Evolutionary conservation across 2,329 filamentous ascomycete genomes (phyloP).

Genomic region (Magnaporthiopsis rhizophila): DNA sequence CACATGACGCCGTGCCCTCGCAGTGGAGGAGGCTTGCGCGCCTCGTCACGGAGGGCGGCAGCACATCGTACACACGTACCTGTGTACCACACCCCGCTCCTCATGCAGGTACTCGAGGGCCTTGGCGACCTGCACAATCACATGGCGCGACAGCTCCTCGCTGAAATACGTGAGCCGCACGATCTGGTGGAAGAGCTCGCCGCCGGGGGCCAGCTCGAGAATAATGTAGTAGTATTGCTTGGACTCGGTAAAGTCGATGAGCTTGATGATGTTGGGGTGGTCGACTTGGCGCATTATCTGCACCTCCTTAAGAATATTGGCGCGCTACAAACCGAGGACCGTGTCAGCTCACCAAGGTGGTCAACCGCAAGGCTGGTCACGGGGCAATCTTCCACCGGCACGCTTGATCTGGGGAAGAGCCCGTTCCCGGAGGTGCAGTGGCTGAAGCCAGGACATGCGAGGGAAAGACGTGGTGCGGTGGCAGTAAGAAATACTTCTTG

Average conservation of each 20-base stretch:
- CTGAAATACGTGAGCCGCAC: conserved; percentile 98
- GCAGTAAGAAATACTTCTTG: conserved; percentile 9
- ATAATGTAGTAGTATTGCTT: conserved; percentile 96
- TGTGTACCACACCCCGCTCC: conserved; percentile 89
- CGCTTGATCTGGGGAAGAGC: conserved; percentile 13
- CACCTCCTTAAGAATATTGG: conserved; percentile 97
- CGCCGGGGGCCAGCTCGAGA: conserved; percentile 87
- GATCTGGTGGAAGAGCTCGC: conserved; percentile 97
- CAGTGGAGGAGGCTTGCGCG: neutral
- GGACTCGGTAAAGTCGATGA: conserved; percentile 90
- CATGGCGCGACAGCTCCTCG: conserved; percentile 87
- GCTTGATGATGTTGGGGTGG: conserved; percentile 90
- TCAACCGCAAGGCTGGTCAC: neutral
- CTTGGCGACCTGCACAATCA: conserved; percentile 91
- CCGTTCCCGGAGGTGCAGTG: conserved; percentile 4
- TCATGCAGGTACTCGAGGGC: conserved; percentile 92
- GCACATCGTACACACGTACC: conserved; percentile 49
- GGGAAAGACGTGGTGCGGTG: conserved; percentile 13
- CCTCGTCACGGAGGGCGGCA: neutral
- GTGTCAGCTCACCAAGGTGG: conserved; percentile 15
- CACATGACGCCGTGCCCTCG: no score
- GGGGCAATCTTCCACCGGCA: conserved; percentile 8
- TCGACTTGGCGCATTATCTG: conserved; percentile 97
- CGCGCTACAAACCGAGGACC: conserved; percentile 51
- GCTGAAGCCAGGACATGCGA: conserved; percentile 14